Evolutionary conservation across 805 yeast species (phyloP).

Genomic region (Scheffersomyces ergatensis): DNA sequence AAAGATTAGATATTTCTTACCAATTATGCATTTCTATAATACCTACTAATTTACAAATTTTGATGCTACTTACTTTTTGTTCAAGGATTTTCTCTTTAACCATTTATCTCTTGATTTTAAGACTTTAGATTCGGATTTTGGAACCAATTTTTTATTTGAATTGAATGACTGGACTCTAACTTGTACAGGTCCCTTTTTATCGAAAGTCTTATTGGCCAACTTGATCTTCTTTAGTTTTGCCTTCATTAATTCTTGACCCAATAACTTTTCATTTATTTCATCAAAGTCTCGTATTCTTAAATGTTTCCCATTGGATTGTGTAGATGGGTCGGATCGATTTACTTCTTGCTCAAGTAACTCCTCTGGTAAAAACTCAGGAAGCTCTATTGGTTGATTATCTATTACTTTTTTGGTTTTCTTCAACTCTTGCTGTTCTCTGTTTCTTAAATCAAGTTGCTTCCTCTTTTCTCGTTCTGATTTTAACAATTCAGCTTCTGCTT

Average conservation of each 20-base stretch:
- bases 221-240: constrained; percentile 26
- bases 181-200: constrained; percentile 40
- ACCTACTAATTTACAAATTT: too few relatives aligned
- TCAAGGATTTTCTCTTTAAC: constrained; percentile 38
- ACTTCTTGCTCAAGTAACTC: constrained; percentile 24
- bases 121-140: constrained; percentile 32
- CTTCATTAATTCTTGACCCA: constrained; percentile 16
- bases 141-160: constrained; percentile 24
- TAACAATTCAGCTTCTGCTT: constrained; percentile 7
- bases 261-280: constrained; percentile 21
- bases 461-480: constrained; percentile 32
- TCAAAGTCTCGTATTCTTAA: constrained; percentile 31
- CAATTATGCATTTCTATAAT: too few relatives aligned
- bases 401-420: constrained; percentile 17
- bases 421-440: constrained; percentile 33
- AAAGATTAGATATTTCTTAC: too few relatives aligned
- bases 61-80: constrained; percentile 30
- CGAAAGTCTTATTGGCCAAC: constrained; percentile 15
- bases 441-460: constrained; percentile 29
- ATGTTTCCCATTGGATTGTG: constrained; percentile 20
- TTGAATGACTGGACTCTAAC: constrained; percentile 31
- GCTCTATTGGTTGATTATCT: constrained; percentile 16
- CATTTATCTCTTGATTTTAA: constrained; percentile 32
- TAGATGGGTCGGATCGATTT: constrained; percentile 2
- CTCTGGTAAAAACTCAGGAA: constrained; percentile 43